phyloP scores from a whole-genome alignment of 768 basidiomycete species.

The Tulasnella sp. region DNA sequence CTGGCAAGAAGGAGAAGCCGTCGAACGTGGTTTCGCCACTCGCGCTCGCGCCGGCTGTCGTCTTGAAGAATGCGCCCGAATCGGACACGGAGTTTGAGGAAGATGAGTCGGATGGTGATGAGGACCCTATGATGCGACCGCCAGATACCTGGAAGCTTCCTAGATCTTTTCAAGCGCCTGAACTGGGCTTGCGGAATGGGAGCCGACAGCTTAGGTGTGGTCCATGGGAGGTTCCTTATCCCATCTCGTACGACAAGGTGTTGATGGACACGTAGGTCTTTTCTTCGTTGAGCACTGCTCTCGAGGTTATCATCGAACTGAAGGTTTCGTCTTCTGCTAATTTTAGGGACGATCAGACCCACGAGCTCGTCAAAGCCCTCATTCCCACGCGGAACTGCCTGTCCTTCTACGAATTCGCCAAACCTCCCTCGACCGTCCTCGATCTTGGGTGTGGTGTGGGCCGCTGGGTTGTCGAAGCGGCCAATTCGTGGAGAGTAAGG shows the following conservation, averaged over 20 bases:
- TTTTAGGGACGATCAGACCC: conserved; percentile 47
- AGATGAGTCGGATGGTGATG: not conserved
- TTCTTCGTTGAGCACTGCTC: not conserved
- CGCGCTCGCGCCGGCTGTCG: not conserved
- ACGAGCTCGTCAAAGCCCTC: conserved; percentile 43
- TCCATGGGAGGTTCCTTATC: conserved; percentile 12
- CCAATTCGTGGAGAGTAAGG: conserved; percentile 44
- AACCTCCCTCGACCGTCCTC: conserved; percentile 44
- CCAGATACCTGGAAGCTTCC: not conserved
- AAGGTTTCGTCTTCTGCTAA: not conserved
- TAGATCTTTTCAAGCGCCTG: not conserved
- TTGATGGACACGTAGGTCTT: conserved; percentile 10
- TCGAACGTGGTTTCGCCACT: too few species aligned
- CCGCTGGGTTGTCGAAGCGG: conserved; percentile 53
- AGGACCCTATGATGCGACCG: not conserved
- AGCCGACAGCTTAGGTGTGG: not conserved
- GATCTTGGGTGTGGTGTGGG: conserved; percentile 72
- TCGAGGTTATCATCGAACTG: not conserved
- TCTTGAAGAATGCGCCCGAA: not conserved
- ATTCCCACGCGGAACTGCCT: conserved; percentile 39
- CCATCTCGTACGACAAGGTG: conserved; percentile 10
- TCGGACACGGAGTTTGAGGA: not conserved
- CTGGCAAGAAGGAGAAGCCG: too few species aligned
- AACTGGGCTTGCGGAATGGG: conserved; percentile 2
- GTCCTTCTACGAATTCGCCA: conserved; percentile 44